A percentile compares a stretch with the other conserved stretches of the same genome.
Evolutionary conservation across 2,329 filamentous ascomycete genomes (phyloP).

Genomic region (Chrysosporium keratinophilum): DNA sequence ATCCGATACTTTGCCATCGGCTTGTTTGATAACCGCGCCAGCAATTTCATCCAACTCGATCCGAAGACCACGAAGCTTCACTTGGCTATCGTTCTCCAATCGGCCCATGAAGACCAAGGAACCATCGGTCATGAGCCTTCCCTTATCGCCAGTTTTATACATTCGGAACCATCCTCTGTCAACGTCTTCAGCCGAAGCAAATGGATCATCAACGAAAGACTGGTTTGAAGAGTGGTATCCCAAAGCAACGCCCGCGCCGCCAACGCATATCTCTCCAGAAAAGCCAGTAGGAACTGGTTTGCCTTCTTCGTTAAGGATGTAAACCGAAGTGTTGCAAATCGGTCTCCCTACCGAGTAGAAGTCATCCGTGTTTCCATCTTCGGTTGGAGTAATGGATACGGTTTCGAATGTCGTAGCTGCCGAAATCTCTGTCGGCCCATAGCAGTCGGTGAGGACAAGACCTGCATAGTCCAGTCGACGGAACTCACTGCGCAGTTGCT

Average conservation of each 20-base stretch:
- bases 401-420: background rate
- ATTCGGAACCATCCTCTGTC: slow-evolving; percentile 14
- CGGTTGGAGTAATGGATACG: background rate
- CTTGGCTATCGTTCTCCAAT: slow-evolving; percentile 17
- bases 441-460: slow-evolving; percentile 14
- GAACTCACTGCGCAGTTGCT: slow-evolving; percentile 12
- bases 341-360: slow-evolving; percentile 19
- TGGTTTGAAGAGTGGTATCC: slow-evolving; percentile 15
- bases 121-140: slow-evolving; percentile 18
- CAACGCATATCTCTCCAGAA: slow-evolving; percentile 35
- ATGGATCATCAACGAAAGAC: slow-evolving; percentile 16
- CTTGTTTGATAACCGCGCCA: background rate
- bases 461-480: slow-evolving; percentile 11
- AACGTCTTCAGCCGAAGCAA: background rate
- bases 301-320: slow-evolving; percentile 33
- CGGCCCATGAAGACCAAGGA: slow-evolving; percentile 19
- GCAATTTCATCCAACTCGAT: slow-evolving; percentile 39
- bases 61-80: slow-evolving; percentile 19
- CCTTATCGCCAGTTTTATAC: slow-evolving; percentile 21
- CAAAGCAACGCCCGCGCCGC: slow-evolving; percentile 18
- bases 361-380: slow-evolving; percentile 35
- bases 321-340: slow-evolving; percentile 28
- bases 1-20: background rate
- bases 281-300: slow-evolving; percentile 31
- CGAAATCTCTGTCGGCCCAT: slow-evolving; percentile 18